phyloP scores from a whole-genome alignment of 306 rosid genomes.

The Argentina anserina region DNA sequence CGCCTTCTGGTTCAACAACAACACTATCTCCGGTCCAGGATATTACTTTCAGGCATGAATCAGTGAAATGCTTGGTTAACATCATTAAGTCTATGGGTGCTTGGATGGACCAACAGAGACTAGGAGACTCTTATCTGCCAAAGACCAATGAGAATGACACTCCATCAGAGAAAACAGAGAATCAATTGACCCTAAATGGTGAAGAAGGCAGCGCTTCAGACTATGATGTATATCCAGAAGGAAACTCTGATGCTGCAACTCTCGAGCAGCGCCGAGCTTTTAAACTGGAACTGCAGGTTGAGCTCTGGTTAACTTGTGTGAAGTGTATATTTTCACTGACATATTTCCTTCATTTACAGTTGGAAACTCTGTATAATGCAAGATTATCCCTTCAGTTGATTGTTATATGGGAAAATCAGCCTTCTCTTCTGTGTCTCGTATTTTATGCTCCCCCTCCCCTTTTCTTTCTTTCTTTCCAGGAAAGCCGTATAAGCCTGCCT shows the following conservation, averaged over 20 bases:
- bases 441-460: no score
- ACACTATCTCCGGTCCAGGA: conserved; percentile 89
- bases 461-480: conserved; percentile 13
- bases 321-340: conserved; percentile 11
- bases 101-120: conserved; percentile 94
- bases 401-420: neutral
- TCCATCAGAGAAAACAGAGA: conserved; percentile 57
- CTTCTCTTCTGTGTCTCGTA: conserved; percentile 13
- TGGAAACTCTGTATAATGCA: conserved; percentile 13
- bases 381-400: neutral
- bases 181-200: conserved; percentile 43
- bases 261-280: conserved; percentile 93
- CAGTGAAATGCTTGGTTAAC: conserved; percentile 89
- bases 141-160: conserved; percentile 59
- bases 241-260: conserved; percentile 74
- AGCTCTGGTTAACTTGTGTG: conserved; percentile 25
- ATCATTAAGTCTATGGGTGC: conserved; percentile 93
- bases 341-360: neutral
- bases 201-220: conserved; percentile 83
- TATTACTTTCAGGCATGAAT: conserved; percentile 88
- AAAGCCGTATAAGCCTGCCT: conserved; percentile 14
- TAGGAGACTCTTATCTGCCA: conserved; percentile 54
- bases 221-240: conserved; percentile 70
- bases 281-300: conserved; percentile 95
- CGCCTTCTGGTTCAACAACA: conserved; percentile 90